Percentiles rank a stretch among this genome's conserved stretches.
These are phyloP conservation scores for Solanum sejunctum DNA, from an alignment of 257 asterid genomes.

Conservation along the genomic window DNA sequence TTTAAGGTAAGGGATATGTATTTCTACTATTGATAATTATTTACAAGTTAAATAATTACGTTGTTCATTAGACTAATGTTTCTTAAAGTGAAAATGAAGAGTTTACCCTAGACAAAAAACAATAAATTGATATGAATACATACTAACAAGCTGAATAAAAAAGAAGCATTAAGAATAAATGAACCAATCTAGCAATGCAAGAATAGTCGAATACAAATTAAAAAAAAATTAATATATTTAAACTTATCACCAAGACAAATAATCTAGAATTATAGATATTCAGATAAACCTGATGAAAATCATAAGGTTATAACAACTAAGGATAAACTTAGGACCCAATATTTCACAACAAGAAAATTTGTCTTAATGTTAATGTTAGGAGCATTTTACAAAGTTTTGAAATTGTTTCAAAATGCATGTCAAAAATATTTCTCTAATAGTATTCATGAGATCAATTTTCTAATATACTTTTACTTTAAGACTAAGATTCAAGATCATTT, in stretches of 20 bases:
- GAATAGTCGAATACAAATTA: background rate
- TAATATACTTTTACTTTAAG: no score
- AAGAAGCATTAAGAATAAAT: background rate
- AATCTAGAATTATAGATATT: no score
- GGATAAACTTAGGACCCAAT: background rate
- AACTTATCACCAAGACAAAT: no score
- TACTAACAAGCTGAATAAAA: background rate
- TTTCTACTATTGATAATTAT: background rate
- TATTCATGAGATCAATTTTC: no score
- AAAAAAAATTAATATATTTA: no score
- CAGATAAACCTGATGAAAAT: no score
- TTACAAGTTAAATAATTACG: background rate
- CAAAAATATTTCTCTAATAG: no score
- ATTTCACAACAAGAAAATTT: background rate
- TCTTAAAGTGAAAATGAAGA: background rate
- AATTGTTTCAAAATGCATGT: no score
- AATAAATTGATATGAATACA: background rate
- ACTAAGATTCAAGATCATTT: no score
- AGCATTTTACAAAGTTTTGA: background rate
- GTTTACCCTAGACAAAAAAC: no score
- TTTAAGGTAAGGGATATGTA: background rate
- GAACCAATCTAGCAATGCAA: background rate
- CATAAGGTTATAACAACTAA: background rate
- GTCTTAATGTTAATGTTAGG: background rate
- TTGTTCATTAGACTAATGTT: background rate